Conservation (phyloP, 2,329 filamentous ascomycete species). For the Thielaviopsis euricoi region DNA sequence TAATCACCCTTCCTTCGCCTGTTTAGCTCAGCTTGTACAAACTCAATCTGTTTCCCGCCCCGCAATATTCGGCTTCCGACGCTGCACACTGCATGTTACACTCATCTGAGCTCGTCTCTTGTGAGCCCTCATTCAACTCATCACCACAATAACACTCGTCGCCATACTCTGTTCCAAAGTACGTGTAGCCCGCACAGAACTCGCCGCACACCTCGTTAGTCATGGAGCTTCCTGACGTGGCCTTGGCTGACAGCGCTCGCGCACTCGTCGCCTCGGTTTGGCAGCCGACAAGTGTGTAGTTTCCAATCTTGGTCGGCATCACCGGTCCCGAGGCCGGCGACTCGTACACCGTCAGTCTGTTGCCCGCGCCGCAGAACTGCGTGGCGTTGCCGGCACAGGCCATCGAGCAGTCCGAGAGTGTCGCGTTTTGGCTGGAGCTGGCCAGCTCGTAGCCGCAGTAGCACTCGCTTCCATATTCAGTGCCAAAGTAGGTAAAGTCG, state of each 20-base stretch:
- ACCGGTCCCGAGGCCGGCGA: constrained; percentile 16
- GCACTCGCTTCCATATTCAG: constrained; percentile 23
- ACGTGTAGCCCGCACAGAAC: constrained; percentile 18
- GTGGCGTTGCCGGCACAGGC: constrained; percentile 19
- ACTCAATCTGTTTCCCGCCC: constrained; percentile 23
- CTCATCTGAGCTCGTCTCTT: constrained; percentile 18
- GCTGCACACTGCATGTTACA: constrained; percentile 27
- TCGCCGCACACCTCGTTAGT: constrained; percentile 19
- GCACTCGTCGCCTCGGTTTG: constrained; percentile 21
- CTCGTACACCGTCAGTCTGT: constrained; percentile 21
- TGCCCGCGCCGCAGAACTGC: constrained; percentile 21
- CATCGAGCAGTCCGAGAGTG: constrained; percentile 21
- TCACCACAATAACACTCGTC: constrained; percentile 23
- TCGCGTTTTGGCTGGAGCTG: constrained; percentile 16
- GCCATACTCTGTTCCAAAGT: constrained; percentile 24
- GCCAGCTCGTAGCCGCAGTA: constrained; percentile 22
- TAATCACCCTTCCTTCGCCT: neutral
- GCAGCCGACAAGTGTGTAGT: constrained; percentile 21
- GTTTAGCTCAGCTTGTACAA: constrained; percentile 16
- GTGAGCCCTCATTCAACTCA: constrained; percentile 16
- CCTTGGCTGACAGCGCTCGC: constrained; percentile 19
- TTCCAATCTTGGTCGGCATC: constrained; percentile 19
- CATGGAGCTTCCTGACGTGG: constrained; percentile 17
- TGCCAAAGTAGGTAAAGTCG: constrained; percentile 25
- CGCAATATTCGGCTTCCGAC: constrained; percentile 22